Conservation (phyloP, 2,329 filamentous ascomycete species). For the Periconia macrospinosa region DNA sequence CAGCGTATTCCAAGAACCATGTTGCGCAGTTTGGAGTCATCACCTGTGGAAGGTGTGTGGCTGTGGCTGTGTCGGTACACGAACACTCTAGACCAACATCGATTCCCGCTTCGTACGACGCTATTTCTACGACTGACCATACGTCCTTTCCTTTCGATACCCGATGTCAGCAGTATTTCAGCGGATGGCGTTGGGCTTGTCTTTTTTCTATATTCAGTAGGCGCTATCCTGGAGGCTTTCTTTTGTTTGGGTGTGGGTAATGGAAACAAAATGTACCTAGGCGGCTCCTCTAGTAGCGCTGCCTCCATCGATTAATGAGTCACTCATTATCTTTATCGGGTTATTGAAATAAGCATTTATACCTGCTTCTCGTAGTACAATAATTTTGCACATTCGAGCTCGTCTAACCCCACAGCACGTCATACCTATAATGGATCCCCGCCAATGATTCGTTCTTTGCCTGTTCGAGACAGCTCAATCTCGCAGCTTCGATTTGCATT, state of each 20-base stretch:
- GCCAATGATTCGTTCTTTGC: neutral
- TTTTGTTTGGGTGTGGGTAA: neutral
- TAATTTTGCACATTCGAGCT: neutral
- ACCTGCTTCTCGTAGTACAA: neutral
- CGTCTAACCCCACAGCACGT: constrained; percentile 4
- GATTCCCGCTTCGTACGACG: neutral
- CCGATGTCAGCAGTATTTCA: constrained; percentile 4
- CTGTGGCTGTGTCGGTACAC: neutral
- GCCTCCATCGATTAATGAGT: neutral
- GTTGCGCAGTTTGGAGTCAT: constrained; percentile 5
- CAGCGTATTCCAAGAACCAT: neutral
- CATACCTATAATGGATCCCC: neutral
- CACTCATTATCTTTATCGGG: neutral
- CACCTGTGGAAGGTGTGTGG: neutral
- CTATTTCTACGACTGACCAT: neutral
- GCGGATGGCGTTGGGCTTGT: constrained; percentile 10
- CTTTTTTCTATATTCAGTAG: neutral
- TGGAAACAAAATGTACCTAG: neutral
- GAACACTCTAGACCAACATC: constrained; percentile 1
- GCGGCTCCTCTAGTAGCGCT: neutral
- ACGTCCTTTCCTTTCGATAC: constrained; percentile 9
- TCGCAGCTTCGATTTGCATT: neutral
- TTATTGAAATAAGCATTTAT: neutral
- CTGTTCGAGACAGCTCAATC: neutral
- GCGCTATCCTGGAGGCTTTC: neutral